Evolutionary conservation across 208 protist genomes (phyloP).

Genomic region (Acanthamoeba culbertsoni): DNA sequence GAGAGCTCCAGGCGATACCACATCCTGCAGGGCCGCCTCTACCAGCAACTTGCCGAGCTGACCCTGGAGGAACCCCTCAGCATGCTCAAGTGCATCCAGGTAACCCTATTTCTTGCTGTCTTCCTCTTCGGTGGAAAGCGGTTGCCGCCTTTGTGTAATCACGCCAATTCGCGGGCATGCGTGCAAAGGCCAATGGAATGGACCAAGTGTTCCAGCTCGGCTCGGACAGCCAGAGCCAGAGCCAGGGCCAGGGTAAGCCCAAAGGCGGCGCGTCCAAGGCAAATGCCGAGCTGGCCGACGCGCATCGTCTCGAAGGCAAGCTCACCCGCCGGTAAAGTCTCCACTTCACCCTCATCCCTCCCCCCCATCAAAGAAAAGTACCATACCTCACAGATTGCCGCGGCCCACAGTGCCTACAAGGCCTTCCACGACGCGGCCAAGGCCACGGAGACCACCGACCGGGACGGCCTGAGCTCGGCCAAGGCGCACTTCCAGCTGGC

Average conservation of each 20-base stretch:
- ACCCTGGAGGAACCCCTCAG: background rate
- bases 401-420: conserved; percentile 25
- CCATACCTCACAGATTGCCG: too few relatives aligned
- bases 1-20: conserved; percentile 58
- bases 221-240: background rate
- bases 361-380: too few relatives aligned
- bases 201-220: conserved; percentile 45
- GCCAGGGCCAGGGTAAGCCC: background rate
- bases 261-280: background rate
- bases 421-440: conserved; percentile 47
- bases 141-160: too few relatives aligned
- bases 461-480: background rate
- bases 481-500: conserved; percentile 77
- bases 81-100: conserved; percentile 30
- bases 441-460: background rate
- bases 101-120: background rate
- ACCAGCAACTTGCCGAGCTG: conserved; percentile 17
- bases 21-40: conserved; percentile 60
- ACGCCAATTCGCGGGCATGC: background rate
- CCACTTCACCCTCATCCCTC: too few relatives aligned
- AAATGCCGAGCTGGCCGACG: background rate
- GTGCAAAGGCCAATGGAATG: conserved; percentile 22
- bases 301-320: background rate
- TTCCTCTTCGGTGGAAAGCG: too few relatives aligned
- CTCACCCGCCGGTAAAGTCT: background rate